These are phyloP conservation scores for Lentinula raphanica DNA, from an alignment of 768 basidiomycete genomes.

Conservation along the genomic window DNA sequence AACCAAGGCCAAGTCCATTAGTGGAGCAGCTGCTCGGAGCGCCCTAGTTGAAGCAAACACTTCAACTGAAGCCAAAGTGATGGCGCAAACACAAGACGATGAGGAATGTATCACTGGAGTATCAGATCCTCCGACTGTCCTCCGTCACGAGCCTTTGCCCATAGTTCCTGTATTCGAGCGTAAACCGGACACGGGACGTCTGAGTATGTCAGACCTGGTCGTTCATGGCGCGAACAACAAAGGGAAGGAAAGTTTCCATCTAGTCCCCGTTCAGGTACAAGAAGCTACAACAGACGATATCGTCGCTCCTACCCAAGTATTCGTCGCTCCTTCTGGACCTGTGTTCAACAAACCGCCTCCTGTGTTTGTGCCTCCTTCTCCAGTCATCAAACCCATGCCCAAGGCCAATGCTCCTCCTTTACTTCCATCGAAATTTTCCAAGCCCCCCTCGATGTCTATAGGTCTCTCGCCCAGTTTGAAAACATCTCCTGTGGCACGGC, in stretches of 20 bases:
- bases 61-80: slow-evolving; percentile 65
- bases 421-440: slow-evolving; percentile 30
- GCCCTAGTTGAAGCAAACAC: slow-evolving; percentile 66
- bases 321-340: slow-evolving; percentile 25
- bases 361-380: slow-evolving; percentile 45
- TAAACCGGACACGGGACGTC: slow-evolving; percentile 20
- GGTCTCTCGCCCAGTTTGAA: slow-evolving; percentile 33
- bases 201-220: slow-evolving; percentile 62
- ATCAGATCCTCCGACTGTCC: neutral
- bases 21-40: slow-evolving; percentile 45
- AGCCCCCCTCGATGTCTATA: slow-evolving; percentile 40
- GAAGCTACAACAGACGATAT: slow-evolving; percentile 15
- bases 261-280: slow-evolving; percentile 4
- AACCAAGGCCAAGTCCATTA: slow-evolving; percentile 57
- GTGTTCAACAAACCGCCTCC: slow-evolving; percentile 59
- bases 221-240: slow-evolving; percentile 34
- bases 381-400: slow-evolving; percentile 14
- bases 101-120: slow-evolving; percentile 27
- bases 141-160: neutral
- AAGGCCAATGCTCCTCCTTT: slow-evolving; percentile 18
- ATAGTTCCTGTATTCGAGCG: slow-evolving; percentile 10
- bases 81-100: slow-evolving; percentile 53
- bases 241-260: slow-evolving; percentile 24
- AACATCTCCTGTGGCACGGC: slow-evolving; percentile 20
- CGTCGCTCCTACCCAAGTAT: slow-evolving; percentile 50